Conservation (phyloP, 352 stramenopile genomes). For the Globisporangium sylvaticum region DNA sequence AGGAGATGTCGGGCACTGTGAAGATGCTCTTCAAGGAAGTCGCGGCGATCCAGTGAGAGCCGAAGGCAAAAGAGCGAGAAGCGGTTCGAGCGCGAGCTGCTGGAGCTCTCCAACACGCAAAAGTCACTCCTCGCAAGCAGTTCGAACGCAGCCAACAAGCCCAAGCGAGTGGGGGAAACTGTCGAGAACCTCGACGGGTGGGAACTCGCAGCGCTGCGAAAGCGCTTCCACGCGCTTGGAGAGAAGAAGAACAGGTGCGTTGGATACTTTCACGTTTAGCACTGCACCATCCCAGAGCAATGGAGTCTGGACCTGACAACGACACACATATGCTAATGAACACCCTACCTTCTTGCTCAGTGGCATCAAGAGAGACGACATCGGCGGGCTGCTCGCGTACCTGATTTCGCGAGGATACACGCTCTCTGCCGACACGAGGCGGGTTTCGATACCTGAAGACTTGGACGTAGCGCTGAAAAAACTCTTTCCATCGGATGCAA, state of each 20-base stretch:
- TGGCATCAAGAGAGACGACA: constrained; percentile 4
- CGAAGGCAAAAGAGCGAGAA: constrained; percentile 31
- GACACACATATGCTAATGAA: not conserved
- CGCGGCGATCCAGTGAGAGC: constrained; percentile 38
- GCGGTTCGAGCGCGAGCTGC: constrained; percentile 34
- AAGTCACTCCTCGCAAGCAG: constrained; percentile 17
- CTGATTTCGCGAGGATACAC: constrained; percentile 5
- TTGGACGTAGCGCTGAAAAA: not conserved
- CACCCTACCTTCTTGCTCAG: constrained; percentile 2
- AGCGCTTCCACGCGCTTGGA: constrained; percentile 47
- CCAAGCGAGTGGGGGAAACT: constrained; percentile 12
- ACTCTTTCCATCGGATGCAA: constrained; percentile 14
- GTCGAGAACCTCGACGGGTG: constrained; percentile 36
- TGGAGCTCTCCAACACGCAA: constrained; percentile 35
- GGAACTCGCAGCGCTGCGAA: constrained; percentile 47
- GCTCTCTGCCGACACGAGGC: not conserved
- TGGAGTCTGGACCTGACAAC: no score
- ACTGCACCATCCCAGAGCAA: no score
- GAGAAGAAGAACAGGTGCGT: constrained; percentile 33
- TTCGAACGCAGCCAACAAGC: constrained; percentile 11
- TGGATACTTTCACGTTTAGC: no score
- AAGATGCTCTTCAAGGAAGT: constrained; percentile 72
- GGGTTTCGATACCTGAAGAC: not conserved
- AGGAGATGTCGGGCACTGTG: constrained; percentile 60
- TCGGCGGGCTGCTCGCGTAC: constrained; percentile 6